phyloP scores from a whole-genome alignment of 441 rosid species.

The Daphne laureola region DNA sequence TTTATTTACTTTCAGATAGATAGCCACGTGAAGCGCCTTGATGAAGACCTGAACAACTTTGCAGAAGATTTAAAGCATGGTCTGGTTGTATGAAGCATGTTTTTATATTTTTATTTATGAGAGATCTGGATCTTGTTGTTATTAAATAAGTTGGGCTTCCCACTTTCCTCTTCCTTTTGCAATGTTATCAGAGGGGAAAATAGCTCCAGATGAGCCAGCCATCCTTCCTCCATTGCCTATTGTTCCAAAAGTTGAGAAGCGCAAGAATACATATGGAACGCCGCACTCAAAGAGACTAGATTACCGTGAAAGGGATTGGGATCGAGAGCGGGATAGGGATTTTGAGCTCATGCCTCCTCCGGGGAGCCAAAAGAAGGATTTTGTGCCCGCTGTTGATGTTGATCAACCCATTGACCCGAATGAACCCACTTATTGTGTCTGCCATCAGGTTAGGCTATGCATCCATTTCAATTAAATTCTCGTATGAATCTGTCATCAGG shows the following conservation, averaged over 20 bases:
- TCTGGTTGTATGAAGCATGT: conserved; percentile 15
- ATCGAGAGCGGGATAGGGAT: conserved; percentile 83
- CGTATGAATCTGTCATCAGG: conserved; percentile 1
- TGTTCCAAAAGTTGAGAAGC: conserved; percentile 80
- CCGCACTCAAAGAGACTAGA: conserved; percentile 82
- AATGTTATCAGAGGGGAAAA: conserved; percentile 66
- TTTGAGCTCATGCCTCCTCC: conserved; percentile 99
- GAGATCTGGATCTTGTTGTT: conserved; percentile 8
- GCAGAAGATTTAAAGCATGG: conserved; percentile 96
- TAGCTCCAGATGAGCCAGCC: conserved; percentile 82
- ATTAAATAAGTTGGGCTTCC: conserved; percentile 9
- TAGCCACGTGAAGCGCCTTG: conserved; percentile 86
- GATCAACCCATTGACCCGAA: conserved; percentile 96
- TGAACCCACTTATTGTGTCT: conserved; percentile 94
- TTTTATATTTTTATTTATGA: conserved; percentile 4
- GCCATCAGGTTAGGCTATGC: conserved; percentile 75
- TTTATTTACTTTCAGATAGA: conserved; percentile 54
- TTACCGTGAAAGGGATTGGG: conserved; percentile 81
- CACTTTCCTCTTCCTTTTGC: conserved; percentile 12
- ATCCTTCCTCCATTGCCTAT: conserved; percentile 88
- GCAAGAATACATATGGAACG: conserved; percentile 51
- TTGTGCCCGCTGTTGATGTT: conserved; percentile 40
- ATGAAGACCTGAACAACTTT: conserved; percentile 87
- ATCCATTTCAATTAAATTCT: conserved; percentile 8
- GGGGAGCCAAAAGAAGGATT: conserved; percentile 75